Evolutionary conservation across 768 basidiomycete genomes (phyloP).

Genomic region (Pleurotus tuoliensis): DNA sequence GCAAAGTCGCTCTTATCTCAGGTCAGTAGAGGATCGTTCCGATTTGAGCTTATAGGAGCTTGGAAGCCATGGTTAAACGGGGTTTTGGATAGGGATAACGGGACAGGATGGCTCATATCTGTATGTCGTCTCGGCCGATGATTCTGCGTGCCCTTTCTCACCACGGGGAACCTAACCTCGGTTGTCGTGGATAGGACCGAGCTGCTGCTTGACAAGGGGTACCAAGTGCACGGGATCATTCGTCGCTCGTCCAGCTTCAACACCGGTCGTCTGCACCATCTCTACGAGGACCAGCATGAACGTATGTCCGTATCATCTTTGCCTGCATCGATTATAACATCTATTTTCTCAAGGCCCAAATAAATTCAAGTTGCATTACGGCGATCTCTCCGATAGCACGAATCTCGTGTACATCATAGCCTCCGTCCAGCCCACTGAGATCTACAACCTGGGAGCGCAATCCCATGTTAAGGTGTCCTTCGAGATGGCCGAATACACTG

Average conservation of each 20-base stretch:
- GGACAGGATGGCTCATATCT: constrained; percentile 97
- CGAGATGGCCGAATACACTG: constrained; percentile 99
- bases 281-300: constrained; percentile 91
- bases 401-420: constrained; percentile 97
- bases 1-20: constrained; percentile 92
- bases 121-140: constrained; percentile 36
- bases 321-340: constrained; percentile 6
- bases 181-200: constrained; percentile 54
- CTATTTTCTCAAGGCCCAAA: constrained; percentile 47
- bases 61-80: constrained; percentile 11
- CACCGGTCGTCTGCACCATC: constrained; percentile 89
- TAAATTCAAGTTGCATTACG: constrained; percentile 85
- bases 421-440: constrained; percentile 90
- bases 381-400: constrained; percentile 93
- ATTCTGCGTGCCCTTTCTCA: too few species aligned
- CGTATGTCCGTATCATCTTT: constrained; percentile 42
- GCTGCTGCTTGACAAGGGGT: constrained; percentile 80
- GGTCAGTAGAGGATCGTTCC: constrained; percentile 41
- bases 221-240: constrained; percentile 93
- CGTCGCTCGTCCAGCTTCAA: constrained; percentile 98
- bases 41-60: background rate
- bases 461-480: constrained; percentile 99
- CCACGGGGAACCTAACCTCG: too few species aligned
- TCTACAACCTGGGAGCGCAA: constrained; percentile 97
- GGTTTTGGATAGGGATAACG: constrained; percentile 67